Evolutionary conservation across 306 rosid genomes (phyloP).

Genomic region (Malus domestica): ASM211411v1 NC_041803.1:20836001-20836500

Average conservation of each 20-base stretch:
- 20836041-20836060: slow-evolving; percentile 82
- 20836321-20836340: background rate
- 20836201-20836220: slow-evolving; percentile 61
- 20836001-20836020: slow-evolving; percentile 66
- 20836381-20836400: background rate
- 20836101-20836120: slow-evolving; percentile 50
- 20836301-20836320: background rate
- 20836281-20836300: slow-evolving; percentile 33
- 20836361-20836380: background rate
- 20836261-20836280: slow-evolving; percentile 95
- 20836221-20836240: slow-evolving; percentile 86
- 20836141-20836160: slow-evolving; percentile 54
- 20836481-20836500: background rate
- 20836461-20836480: background rate
- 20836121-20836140: slow-evolving; percentile 59
- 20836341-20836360: background rate
- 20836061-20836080: slow-evolving; percentile 85
- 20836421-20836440: background rate
- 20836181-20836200: slow-evolving; percentile 53
- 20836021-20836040: slow-evolving; percentile 38
- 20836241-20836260: slow-evolving; percentile 87
- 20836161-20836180: slow-evolving; percentile 58
- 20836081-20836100: slow-evolving; percentile 81
- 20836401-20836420: background rate
- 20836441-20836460: background rate